Evolutionary conservation across 2,329 filamentous ascomycete genomes (phyloP).

Genomic region (Colletotrichum magnum): DNA sequence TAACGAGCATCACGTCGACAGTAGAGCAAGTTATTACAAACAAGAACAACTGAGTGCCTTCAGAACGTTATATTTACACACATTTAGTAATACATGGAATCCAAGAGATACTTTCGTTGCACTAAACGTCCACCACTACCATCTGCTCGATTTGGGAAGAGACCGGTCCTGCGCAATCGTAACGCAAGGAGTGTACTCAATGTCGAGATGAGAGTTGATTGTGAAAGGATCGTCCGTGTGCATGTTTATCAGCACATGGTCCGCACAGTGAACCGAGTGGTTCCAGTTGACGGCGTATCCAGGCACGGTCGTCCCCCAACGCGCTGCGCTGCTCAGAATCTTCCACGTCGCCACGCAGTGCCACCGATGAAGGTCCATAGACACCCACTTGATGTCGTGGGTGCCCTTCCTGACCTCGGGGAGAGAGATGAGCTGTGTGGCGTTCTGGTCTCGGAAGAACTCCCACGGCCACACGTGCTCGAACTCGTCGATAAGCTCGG

Average conservation of each 20-base stretch:
- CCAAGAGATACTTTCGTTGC: neutral
- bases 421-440: neutral
- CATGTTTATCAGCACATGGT: slow-evolving; percentile 3
- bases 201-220: neutral
- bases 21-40: too few relatives aligned
- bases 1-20: too few relatives aligned
- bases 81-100: neutral
- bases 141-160: neutral
- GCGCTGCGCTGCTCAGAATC: slow-evolving; percentile 17
- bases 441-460: neutral
- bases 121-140: neutral
- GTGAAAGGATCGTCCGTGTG: neutral
- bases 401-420: slow-evolving; percentile 1
- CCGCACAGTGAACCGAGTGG: slow-evolving; percentile 5
- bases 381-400: slow-evolving; percentile 19
- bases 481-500: neutral
- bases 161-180: neutral
- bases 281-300: slow-evolving; percentile 10
- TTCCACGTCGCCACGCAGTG: slow-evolving; percentile 21
- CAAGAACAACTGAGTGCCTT: too few relatives aligned
- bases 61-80: too few relatives aligned
- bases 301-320: slow-evolving; percentile 8
- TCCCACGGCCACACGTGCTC: neutral
- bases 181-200: neutral
- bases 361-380: slow-evolving; percentile 19